Percentiles rank a stretch among this genome's conserved stretches.
Conservation (phyloP, 441 rosid genomes). For the Melianthus villosus region DNA sequence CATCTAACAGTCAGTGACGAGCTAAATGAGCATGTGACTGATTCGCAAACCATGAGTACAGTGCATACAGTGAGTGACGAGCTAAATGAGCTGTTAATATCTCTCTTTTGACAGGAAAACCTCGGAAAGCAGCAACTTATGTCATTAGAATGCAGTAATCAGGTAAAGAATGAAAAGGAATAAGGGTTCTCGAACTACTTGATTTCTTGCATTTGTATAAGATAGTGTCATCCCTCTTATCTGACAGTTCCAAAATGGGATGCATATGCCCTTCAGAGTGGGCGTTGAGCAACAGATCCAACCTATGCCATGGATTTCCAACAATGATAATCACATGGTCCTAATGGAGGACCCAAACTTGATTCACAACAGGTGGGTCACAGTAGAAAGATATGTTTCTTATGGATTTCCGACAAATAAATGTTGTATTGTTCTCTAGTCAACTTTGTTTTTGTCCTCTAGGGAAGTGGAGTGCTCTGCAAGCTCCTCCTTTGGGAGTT, state of each 20-base stretch:
- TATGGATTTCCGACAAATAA: too few species aligned
- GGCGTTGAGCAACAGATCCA: conserved; percentile 46
- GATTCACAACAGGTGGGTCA: conserved; percentile 28
- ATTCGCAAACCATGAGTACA: too few species aligned
- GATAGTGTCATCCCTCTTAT: neutral
- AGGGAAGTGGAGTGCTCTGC: conserved; percentile 72
- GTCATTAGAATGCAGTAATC: conserved; percentile 31
- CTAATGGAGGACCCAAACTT: conserved; percentile 27
- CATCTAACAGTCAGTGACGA: too few species aligned
- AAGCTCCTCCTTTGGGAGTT: conserved; percentile 65
- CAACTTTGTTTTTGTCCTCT: neutral
- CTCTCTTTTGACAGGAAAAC: conserved; percentile 34
- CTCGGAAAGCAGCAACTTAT: conserved; percentile 40
- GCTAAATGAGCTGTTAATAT: neutral
- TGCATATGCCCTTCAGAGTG: conserved; percentile 35
- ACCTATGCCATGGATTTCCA: conserved; percentile 39
- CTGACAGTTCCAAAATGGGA: conserved; percentile 36
- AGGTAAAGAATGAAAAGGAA: conserved; percentile 25
- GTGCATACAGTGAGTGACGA: too few species aligned
- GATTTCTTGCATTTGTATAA: neutral
- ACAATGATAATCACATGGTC: conserved; percentile 24
- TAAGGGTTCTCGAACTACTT: conserved; percentile 8
- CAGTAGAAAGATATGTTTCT: neutral
- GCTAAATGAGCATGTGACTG: too few species aligned
- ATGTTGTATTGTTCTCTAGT: too few species aligned